Conservation (phyloP, 805 yeast species). For the Candida gorgasii region DNA sequence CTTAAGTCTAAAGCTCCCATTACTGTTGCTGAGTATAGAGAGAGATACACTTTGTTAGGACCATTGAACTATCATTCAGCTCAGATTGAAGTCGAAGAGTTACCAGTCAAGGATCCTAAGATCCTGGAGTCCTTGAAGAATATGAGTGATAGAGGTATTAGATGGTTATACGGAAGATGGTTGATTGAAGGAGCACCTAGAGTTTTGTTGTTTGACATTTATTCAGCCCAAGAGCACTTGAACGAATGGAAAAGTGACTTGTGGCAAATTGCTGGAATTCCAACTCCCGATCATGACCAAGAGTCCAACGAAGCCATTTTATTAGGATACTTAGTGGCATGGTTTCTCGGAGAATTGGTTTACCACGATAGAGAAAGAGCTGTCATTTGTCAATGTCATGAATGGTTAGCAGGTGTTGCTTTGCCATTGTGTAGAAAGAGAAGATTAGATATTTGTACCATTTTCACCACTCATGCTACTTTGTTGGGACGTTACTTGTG, state of each 20-base stretch:
- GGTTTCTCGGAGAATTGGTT: slow-evolving; percentile 96
- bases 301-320: slow-evolving; percentile 93
- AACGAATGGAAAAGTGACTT: slow-evolving; percentile 94
- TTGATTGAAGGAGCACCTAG: slow-evolving; percentile 96
- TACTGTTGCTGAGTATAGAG: slow-evolving; percentile 89
- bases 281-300: slow-evolving; percentile 83
- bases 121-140: slow-evolving; percentile 67
- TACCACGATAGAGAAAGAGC: slow-evolving; percentile 82
- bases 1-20: slow-evolving; percentile 95
- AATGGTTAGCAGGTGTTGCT: slow-evolving; percentile 98
- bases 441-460: slow-evolving; percentile 88
- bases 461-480: slow-evolving; percentile 97
- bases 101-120: slow-evolving; percentile 55
- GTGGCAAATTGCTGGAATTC: slow-evolving; percentile 90
- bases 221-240: slow-evolving; percentile 65
- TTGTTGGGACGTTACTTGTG: slow-evolving; percentile 91
- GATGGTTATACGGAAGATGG: slow-evolving; percentile 92
- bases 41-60: slow-evolving; percentile 83
- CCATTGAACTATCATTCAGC: slow-evolving; percentile 77
- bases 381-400: slow-evolving; percentile 92
- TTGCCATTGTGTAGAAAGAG: slow-evolving; percentile 90
- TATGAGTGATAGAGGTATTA: slow-evolving; percentile 81
- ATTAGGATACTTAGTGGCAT: slow-evolving; percentile 89
- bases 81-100: slow-evolving; percentile 78
- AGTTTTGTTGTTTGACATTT: slow-evolving; percentile 83